These are phyloP conservation scores for Coprinopsis sp. DNA, from an alignment of 768 basidiomycete species.

Conservation along the genomic window DNA sequence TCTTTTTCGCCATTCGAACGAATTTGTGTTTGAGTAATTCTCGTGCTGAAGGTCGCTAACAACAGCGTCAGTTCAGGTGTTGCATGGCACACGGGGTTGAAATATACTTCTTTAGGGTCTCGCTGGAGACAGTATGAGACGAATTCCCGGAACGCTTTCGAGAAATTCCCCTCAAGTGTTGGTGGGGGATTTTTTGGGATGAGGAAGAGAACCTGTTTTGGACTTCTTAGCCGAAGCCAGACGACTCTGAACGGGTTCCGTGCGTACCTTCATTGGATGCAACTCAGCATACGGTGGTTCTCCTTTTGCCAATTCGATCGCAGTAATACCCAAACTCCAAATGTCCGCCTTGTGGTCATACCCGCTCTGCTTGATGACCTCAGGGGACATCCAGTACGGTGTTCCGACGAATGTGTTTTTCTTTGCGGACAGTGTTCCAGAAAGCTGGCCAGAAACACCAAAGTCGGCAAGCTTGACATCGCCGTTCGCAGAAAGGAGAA, in stretches of 20 bases:
- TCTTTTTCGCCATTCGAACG: conserved; percentile 91
- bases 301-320: conserved; percentile 95
- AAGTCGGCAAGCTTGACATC: conserved; percentile 99
- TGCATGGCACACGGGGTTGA: conserved; percentile 1
- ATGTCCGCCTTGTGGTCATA: conserved; percentile 99
- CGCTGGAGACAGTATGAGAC: conserved; percentile 89
- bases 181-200: conserved; percentile 98
- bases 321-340: conserved; percentile 96
- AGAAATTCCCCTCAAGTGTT: conserved; percentile 83
- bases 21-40: conserved; percentile 97
- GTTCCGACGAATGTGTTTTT: conserved; percentile 99
- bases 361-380: conserved; percentile 99
- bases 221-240: not conserved
- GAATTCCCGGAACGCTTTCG: conserved; percentile 91
- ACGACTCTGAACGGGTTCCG: not conserved
- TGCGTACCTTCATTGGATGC: conserved; percentile 95
- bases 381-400: conserved; percentile 99
- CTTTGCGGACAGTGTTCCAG: conserved; percentile 87
- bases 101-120: conserved; percentile 83
- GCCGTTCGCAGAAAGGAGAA: conserved; percentile 84
- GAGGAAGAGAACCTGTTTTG: conserved; percentile 84
- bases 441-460: conserved; percentile 96
- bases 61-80: conserved; percentile 15
- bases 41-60: conserved; percentile 86
- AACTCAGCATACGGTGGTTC: conserved; percentile 98